phyloP scores from a whole-genome alignment of 345 rosid species.

The Bruguiera gymnorhiza region DNA sequence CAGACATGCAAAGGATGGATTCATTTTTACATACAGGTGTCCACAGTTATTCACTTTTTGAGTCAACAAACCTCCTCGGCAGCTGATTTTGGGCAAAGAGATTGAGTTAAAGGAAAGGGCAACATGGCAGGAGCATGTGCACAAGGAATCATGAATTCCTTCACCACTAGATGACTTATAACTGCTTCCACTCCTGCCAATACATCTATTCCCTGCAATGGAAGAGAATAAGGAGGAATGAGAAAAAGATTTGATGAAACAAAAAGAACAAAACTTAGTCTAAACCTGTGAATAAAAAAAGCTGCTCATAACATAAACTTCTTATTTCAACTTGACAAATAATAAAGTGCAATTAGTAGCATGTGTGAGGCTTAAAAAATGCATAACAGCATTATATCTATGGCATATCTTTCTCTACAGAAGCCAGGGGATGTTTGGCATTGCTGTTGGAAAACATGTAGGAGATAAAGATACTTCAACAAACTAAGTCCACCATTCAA shows the following conservation, averaged over 20 bases:
- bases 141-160: conserved; percentile 63
- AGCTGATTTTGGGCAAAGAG: conserved; percentile 59
- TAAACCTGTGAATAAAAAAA: background rate
- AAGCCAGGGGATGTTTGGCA: too few relatives aligned
- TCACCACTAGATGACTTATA: conserved; percentile 62
- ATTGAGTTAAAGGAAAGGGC: conserved; percentile 39
- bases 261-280: background rate
- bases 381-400: too few relatives aligned
- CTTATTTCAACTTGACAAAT: background rate
- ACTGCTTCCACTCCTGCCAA: conserved; percentile 73
- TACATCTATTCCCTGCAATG: conserved; percentile 54
- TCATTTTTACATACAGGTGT: background rate
- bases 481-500: too few relatives aligned
- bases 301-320: background rate
- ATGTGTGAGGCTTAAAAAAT: too few relatives aligned
- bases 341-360: background rate
- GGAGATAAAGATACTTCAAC: too few relatives aligned
- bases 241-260: background rate
- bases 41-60: conserved; percentile 2
- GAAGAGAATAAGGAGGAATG: background rate
- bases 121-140: conserved; percentile 65
- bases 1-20: background rate
- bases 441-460: too few relatives aligned
- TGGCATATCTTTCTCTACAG: too few relatives aligned
- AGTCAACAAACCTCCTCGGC: conserved; percentile 61